Conservation (phyloP, 2,329 filamentous ascomycete species). For the Didymella sp. region DNA sequence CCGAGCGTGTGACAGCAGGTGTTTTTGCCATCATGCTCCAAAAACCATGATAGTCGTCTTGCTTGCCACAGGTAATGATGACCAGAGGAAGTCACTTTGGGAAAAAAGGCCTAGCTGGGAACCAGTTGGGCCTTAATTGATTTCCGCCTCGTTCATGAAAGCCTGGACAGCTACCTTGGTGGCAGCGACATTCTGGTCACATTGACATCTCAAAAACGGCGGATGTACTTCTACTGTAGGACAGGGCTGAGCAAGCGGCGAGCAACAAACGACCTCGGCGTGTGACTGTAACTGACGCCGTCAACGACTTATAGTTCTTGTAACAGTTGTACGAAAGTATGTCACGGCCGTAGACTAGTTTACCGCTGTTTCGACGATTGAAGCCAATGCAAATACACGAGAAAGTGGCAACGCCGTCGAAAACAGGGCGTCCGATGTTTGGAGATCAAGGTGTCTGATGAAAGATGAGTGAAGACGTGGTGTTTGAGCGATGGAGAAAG, state of each 20-base stretch:
- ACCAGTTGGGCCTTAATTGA: neutral
- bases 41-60: neutral
- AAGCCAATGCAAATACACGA: neutral
- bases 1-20: constrained; percentile 12
- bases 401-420: neutral
- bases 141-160: neutral
- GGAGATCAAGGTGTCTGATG: neutral
- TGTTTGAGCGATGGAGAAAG: neutral
- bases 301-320: neutral
- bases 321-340: neutral
- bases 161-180: neutral
- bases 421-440: neutral
- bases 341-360: constrained; percentile 4
- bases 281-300: constrained; percentile 1
- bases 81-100: neutral
- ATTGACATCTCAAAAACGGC: neutral
- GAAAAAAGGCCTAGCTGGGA: neutral
- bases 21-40: constrained; percentile 12
- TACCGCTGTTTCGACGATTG: neutral
- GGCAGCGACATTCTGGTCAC: neutral
- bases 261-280: neutral
- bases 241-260: neutral
- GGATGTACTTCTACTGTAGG: neutral
- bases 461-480: neutral
- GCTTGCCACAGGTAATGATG: neutral